Base-by-base conservation (phyloP, 257 asterid species). In the Eustoma russellianum region DNA sequence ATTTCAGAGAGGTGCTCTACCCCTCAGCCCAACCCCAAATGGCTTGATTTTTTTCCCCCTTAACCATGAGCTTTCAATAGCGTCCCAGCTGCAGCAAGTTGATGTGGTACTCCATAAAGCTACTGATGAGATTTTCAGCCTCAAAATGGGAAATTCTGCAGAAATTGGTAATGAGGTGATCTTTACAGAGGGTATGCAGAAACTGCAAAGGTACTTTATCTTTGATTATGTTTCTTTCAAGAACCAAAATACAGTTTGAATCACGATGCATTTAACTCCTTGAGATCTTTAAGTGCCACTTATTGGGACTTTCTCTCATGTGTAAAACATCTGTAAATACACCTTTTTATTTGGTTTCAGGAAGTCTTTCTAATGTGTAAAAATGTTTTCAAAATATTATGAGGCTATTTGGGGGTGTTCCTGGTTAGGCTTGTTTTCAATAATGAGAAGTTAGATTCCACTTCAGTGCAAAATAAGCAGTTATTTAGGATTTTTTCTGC, bases 1-100 rank as follows among this genome's bases (percentile, higher is more conserved):
- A 66, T 66, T 74, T 80, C 92, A 92, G 97, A 88, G 98, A 73
- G 98, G 97, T 47, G 97, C 97, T 70, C 81, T 92, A 67, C 97
- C 98, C 18, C 41, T 79, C 72, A 41, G 63, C 49, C 91, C 94
- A 68, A 83, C 97, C 11, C 78, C 62, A 64, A 85, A 81, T 34
- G 95, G 97, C 10, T 67, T 92, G 73, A 79, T 79, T 13, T 92
- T 92, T 71, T 69, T 92, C 77, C 94, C 98, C 65, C 77, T 92
- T 33, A 77, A 62, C 52, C 83, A 70, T 70, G 88, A 66, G 61
- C 83, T 92, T 46, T 79, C 86, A 60, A 46, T 92, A 56, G 43
- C 82, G 63, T 61, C 82, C 70, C 98, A 92, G 79, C 67, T 92
- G 74, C 69, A 77, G 76, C 77, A 79, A 55, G 81, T 88, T 66